A percentile compares a stretch with the other conserved stretches of the same genome.
These are phyloP conservation scores for Thymus mandschuricus DNA, from an alignment of 257 asterid genomes.

Conservation along the genomic window DNA sequence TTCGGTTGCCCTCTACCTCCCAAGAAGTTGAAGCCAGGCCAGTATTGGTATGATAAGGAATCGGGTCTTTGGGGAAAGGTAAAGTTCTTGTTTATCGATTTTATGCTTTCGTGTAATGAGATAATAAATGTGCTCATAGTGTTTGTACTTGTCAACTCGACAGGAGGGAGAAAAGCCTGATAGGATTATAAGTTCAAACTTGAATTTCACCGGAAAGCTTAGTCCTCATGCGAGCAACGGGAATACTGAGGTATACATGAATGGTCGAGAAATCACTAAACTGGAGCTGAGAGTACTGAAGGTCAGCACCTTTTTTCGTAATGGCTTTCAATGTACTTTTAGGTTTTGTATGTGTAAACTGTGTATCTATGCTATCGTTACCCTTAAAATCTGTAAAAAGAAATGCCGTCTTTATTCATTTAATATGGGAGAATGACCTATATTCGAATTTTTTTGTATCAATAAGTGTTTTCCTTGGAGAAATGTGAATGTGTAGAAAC, in stretches of 20 bases:
- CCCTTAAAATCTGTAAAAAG: background rate
- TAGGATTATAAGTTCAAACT: conserved; percentile 75
- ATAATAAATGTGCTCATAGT: conserved; percentile 28
- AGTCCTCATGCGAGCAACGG: conserved; percentile 89
- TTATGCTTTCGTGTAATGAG: conserved; percentile 4
- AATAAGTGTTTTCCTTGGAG: too few species aligned
- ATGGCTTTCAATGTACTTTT: conserved; percentile 5
- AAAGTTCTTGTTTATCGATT: conserved; percentile 13
- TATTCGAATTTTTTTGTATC: background rate
- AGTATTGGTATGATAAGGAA: conserved; percentile 96
- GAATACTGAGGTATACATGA: conserved; percentile 86
- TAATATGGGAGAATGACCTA: background rate
- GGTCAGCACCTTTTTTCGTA: conserved; percentile 49
- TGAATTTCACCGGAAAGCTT: conserved; percentile 86
- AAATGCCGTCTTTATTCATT: background rate
- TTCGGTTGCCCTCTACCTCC: conserved; percentile 86
- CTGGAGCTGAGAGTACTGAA: conserved; percentile 81
- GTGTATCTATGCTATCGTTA: background rate
- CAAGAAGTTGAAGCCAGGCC: conserved; percentile 81
- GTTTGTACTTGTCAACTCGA: conserved; percentile 31
- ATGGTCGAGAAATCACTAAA: conserved; percentile 95
- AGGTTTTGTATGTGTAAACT: conserved; percentile 14
- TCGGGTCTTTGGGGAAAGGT: conserved; percentile 98
- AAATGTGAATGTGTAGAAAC: background rate
- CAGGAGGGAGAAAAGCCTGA: conserved; percentile 99